phyloP scores from a whole-genome alignment of 2,329 filamentous ascomycete species.

The Colletotrichum sp. region DNA sequence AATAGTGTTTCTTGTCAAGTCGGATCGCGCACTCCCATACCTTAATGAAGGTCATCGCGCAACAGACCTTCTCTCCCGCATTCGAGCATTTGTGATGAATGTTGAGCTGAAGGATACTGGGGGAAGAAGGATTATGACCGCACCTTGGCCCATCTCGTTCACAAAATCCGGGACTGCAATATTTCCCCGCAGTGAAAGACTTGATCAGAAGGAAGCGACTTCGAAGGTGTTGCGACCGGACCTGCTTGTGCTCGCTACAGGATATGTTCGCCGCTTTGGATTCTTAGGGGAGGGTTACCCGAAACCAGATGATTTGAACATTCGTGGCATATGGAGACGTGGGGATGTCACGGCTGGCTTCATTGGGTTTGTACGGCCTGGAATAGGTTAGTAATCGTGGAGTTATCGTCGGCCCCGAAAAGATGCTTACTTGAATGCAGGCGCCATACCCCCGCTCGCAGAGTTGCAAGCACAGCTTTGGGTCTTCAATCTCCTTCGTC shows the following conservation, averaged over 20 bases:
- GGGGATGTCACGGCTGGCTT: constrained; percentile 45
- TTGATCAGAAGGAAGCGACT: constrained; percentile 31
- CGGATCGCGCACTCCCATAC: constrained; percentile 47
- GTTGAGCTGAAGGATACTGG: constrained; percentile 42
- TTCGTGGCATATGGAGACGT: constrained; percentile 57
- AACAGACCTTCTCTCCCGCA: constrained; percentile 33
- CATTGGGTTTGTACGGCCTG: constrained; percentile 53
- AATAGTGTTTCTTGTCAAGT: constrained; percentile 51
- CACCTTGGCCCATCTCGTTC: constrained; percentile 47
- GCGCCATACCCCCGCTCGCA: constrained; percentile 53
- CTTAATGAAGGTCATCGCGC: constrained; percentile 41
- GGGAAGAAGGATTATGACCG: constrained; percentile 46
- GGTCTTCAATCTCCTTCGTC: constrained; percentile 44
- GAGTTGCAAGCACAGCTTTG: constrained; percentile 56
- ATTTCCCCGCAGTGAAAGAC: constrained; percentile 35
- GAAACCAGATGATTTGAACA: constrained; percentile 50
- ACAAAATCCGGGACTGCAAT: constrained; percentile 38
- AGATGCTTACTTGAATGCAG: constrained; percentile 22
- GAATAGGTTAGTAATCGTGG: constrained; percentile 35
- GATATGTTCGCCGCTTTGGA: constrained; percentile 46
- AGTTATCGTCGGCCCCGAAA: neutral
- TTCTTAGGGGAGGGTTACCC: constrained; percentile 47
- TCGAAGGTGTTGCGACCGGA: constrained; percentile 41
- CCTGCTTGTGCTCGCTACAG: constrained; percentile 51
- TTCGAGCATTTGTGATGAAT: constrained; percentile 43